Evolutionary conservation across 2,329 filamentous ascomycete species (phyloP).

Genomic region (Aquanectria penicillioides): DNA sequence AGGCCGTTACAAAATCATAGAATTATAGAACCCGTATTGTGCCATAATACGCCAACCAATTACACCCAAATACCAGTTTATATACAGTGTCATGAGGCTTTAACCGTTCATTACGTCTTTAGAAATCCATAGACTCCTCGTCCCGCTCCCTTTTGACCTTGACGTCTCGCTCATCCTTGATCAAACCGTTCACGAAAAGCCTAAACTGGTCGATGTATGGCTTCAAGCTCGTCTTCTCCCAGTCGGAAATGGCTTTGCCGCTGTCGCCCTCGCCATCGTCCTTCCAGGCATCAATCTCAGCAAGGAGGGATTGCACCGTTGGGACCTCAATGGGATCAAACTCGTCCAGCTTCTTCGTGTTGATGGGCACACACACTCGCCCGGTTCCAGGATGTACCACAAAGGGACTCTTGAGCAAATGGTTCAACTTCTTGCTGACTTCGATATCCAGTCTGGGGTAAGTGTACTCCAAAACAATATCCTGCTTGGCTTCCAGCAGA

Average conservation of each 20-base stretch:
- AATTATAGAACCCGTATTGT: conserved; percentile 25
- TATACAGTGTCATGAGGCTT: conserved; percentile 31
- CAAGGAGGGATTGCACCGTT: conserved; percentile 82
- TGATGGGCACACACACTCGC: conserved; percentile 94
- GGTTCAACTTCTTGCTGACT: conserved; percentile 97
- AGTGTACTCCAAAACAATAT: conserved; percentile 96
- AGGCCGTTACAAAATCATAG: conserved; percentile 23
- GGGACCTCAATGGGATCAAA: conserved; percentile 93
- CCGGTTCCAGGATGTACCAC: conserved; percentile 96
- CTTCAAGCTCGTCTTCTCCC: conserved; percentile 96
- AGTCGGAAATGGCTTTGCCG: conserved; percentile 72
- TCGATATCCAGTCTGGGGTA: conserved; percentile 97
- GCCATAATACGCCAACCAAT: conserved; percentile 32
- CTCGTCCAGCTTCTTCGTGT: conserved; percentile 74
- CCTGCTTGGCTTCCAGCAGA: conserved; percentile 90
- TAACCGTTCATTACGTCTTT: conserved; percentile 21
- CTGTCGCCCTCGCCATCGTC: conserved; percentile 53
- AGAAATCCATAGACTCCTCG: conserved; percentile 65
- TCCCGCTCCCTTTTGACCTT: conserved; percentile 67
- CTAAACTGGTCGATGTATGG: conserved; percentile 93
- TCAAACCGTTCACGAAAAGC: conserved; percentile 78
- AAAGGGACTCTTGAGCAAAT: conserved; percentile 96
- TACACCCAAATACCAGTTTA: conserved; percentile 29
- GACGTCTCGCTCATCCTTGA: conserved; percentile 77
- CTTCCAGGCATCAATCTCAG: conserved; percentile 87